Conservation (phyloP, 192 early-diverging fungal species). For the Gigaspora rosea region DNA sequence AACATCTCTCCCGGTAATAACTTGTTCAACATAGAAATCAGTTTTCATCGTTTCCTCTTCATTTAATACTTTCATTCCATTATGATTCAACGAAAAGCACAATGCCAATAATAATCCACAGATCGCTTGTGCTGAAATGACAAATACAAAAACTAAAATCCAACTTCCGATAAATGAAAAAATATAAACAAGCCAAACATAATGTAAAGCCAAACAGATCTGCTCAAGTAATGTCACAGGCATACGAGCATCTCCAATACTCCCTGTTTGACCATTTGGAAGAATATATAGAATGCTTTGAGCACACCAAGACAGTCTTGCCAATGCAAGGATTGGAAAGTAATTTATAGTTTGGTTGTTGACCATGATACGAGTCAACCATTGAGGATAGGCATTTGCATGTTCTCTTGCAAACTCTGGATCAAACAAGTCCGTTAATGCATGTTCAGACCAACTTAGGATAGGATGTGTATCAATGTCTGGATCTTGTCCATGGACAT, state of each 20-base stretch:
- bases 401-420: slow-evolving; percentile 47
- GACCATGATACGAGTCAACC: slow-evolving; percentile 65
- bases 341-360: slow-evolving; percentile 61
- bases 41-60: slow-evolving; percentile 60
- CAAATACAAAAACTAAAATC: slow-evolving; percentile 52
- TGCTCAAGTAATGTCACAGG: slow-evolving; percentile 54
- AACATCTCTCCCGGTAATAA: slow-evolving; percentile 81
- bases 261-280: slow-evolving; percentile 47
- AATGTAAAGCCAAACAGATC: slow-evolving; percentile 62
- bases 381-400: slow-evolving; percentile 44
- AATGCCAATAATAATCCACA: slow-evolving; percentile 73
- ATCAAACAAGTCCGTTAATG: slow-evolving; percentile 53
- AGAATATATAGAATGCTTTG: slow-evolving; percentile 62
- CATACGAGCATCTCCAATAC: slow-evolving; percentile 45
- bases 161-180: slow-evolving; percentile 50
- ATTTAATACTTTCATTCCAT: slow-evolving; percentile 82
- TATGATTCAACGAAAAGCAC: slow-evolving; percentile 83
- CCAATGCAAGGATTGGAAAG: slow-evolving; percentile 73
- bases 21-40: slow-evolving; percentile 76
- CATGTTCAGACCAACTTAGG: slow-evolving; percentile 73
- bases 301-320: slow-evolving; percentile 76
- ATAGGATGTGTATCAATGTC: slow-evolving; percentile 84
- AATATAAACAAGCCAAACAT: slow-evolving; percentile 64
- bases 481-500: slow-evolving; percentile 78
- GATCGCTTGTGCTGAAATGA: slow-evolving; percentile 62